Evolutionary conservation across 495 filamentous ascomycete genomes (phyloP), one percentile per base, ranked within the genome.

Genomic region (Articulospora tetracladia): DNA sequence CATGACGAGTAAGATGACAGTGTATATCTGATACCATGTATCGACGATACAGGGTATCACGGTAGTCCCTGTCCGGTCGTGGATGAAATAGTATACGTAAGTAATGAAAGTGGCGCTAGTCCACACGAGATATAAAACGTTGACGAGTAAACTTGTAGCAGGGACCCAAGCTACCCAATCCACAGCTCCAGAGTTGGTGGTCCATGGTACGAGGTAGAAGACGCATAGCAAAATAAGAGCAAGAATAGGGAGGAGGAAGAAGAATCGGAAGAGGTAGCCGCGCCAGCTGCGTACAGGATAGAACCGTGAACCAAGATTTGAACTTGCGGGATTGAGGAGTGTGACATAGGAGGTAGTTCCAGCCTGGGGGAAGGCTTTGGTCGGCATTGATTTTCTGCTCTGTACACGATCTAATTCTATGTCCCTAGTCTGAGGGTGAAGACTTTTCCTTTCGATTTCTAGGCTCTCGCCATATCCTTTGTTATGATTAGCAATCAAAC

Each of bases 1-100:
- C 46, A 65, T 46, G 3, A 52, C 34, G 6, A 60, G 11, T 3
- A 68, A 56, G n/a, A 61, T 27, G 3, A 10, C 53, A 1, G 58
- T 68, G 26, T 68, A 68, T 26, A 51, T 46, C 26, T 62, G 19
- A 28, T 65, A 68, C 66, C 66, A 68, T n/a, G 49, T 17, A 8
- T 59, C 48, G 24, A 22, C 15, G 52, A 62, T 53, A 27, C 62
- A 68, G 13, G 66, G 66, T 3, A 68, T 53, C 13, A 59, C 53
- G 0, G 66, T 65, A 23, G 47, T 63, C 2, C 59, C 56, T 13
- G 53, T 56, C 20, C 41, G 44, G 11, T 62, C 58, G 23, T 44
- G 20, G 13, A 36, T 27, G 46, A 65, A 58, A 28, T 65, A 62
- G 39, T 55, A 62, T 11, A 39, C 44, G 26, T 30, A 62, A 17